Conservation (phyloP, 176 grass and related monocot genomes). For the Dendrocalamus sinicus region DNA sequence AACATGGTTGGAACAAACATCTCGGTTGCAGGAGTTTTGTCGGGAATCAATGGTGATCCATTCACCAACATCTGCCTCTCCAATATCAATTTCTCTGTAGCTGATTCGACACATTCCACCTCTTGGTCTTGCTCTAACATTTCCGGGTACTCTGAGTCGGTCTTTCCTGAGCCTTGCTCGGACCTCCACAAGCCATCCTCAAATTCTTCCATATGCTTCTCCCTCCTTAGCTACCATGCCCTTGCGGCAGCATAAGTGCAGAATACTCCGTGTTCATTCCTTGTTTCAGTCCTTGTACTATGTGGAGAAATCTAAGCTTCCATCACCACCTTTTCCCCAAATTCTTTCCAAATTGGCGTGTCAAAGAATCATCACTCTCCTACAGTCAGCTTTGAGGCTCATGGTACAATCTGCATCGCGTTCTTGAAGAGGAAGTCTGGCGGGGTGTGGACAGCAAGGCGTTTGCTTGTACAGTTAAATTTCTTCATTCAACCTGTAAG, state of each 20-base stretch:
- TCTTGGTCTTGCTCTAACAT: conserved; percentile 79
- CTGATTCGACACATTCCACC: conserved; percentile 41
- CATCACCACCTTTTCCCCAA: conserved; percentile 19
- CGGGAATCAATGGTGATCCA: conserved; percentile 67
- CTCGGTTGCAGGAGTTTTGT: conserved; percentile 61
- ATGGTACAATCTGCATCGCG: not conserved
- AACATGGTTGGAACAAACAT: conserved; percentile 71
- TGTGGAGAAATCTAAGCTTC: conserved; percentile 39
- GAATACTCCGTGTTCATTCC: conserved; percentile 38
- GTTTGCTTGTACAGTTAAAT: conserved; percentile 79
- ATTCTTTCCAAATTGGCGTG: conserved; percentile 60
- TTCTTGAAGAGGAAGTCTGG: conserved; percentile 32
- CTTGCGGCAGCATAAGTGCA: conserved; percentile 54
- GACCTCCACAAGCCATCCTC: conserved; percentile 51
- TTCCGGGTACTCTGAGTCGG: conserved; percentile 70
- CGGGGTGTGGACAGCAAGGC: conserved; percentile 22
- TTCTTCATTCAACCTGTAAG: conserved; percentile 92
- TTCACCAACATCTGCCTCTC: conserved; percentile 81
- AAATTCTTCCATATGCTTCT: conserved; percentile 63
- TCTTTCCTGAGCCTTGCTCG: conserved; percentile 67
- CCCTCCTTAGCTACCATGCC: conserved; percentile 51
- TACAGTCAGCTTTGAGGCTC: conserved; percentile 37
- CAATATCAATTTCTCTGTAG: conserved; percentile 59
- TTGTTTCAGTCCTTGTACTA: conserved; percentile 57
- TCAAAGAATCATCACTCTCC: conserved; percentile 33